A percentile compares a stretch with the other conserved stretches of the same genome.
Evolutionary conservation across 176 grass and related monocot species (phyloP).

Genomic region (Saccharum spontaneum): DNA sequence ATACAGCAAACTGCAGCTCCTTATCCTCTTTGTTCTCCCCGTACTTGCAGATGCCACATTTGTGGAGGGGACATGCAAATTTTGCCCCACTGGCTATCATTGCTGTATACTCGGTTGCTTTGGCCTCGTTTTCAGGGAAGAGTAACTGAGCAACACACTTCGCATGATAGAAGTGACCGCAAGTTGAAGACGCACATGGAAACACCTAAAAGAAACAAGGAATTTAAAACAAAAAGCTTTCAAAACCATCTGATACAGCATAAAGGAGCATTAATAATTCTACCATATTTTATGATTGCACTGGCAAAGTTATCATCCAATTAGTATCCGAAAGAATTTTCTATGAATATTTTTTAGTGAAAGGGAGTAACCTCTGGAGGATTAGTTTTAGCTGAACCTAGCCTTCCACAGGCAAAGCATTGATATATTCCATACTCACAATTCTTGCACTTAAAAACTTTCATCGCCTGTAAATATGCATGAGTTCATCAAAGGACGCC

Average conservation of each 20-base stretch:
- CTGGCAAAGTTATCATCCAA: neutral
- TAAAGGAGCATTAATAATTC: neutral
- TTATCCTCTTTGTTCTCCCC: slow-evolving; percentile 56
- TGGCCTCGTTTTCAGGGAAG: slow-evolving; percentile 48
- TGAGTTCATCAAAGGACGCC: slow-evolving; percentile 10
- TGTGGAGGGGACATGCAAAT: slow-evolving; percentile 72
- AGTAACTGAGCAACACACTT: slow-evolving; percentile 64
- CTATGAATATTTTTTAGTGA: slow-evolving; percentile 9
- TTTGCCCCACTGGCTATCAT: slow-evolving; percentile 53
- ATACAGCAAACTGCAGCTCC: slow-evolving; percentile 66
- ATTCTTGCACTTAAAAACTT: slow-evolving; percentile 63
- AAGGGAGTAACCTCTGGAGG: slow-evolving; percentile 46
- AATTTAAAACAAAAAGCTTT: neutral
- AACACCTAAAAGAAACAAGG: slow-evolving; percentile 49
- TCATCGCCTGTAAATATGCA: slow-evolving; percentile 47
- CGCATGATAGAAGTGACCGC: slow-evolving; percentile 74
- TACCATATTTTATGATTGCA: neutral
- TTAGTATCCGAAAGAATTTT: slow-evolving; percentile 3
- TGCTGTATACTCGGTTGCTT: slow-evolving; percentile 43
- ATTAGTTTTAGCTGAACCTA: slow-evolving; percentile 54
- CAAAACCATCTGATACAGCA: neutral
- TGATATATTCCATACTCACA: slow-evolving; percentile 58
- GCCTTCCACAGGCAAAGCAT: slow-evolving; percentile 63
- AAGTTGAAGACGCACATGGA: slow-evolving; percentile 63
- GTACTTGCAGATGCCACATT: slow-evolving; percentile 57